phyloP scores from a whole-genome alignment of 148 eudicot species.

The Fagopyrum homotropicum region DNA sequence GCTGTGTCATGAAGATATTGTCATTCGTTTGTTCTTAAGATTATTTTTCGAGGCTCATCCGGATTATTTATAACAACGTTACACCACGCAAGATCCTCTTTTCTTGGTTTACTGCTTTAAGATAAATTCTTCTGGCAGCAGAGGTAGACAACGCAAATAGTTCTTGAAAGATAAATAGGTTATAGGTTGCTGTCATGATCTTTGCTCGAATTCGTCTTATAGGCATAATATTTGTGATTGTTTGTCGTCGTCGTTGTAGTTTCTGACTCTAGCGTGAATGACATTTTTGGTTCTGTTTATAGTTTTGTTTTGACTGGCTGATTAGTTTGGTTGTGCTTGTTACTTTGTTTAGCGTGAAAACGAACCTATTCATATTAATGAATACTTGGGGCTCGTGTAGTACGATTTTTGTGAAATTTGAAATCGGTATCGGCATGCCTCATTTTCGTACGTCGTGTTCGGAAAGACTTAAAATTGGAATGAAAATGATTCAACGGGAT shows the following conservation, averaged over 20 bases:
- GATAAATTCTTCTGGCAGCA: background rate
- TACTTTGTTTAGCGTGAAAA: too few species aligned
- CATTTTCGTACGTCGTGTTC: too few species aligned
- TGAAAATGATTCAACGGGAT: too few species aligned
- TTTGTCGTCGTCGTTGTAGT: background rate
- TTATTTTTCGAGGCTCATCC: background rate
- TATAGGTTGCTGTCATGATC: background rate
- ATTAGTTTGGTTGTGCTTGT: too few species aligned
- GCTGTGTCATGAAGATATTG: background rate
- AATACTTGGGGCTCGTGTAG: too few species aligned
- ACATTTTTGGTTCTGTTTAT: background rate
- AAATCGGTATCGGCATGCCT: too few species aligned
- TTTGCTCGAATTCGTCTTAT: conserved; percentile 3
- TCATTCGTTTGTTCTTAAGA: background rate
- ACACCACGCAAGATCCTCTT: background rate
- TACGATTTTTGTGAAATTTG: too few species aligned
- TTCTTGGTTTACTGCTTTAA: background rate
- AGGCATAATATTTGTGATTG: background rate
- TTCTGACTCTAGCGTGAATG: background rate
- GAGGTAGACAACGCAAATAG: background rate
- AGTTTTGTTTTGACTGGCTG: background rate
- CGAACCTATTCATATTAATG: too few species aligned
- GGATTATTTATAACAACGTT: background rate
- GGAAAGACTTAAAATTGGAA: too few species aligned
- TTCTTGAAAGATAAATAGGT: background rate